These are phyloP conservation scores for Populus deltoides DNA, from an alignment of 345 rosid genomes.

Conservation along the genomic window DNA sequence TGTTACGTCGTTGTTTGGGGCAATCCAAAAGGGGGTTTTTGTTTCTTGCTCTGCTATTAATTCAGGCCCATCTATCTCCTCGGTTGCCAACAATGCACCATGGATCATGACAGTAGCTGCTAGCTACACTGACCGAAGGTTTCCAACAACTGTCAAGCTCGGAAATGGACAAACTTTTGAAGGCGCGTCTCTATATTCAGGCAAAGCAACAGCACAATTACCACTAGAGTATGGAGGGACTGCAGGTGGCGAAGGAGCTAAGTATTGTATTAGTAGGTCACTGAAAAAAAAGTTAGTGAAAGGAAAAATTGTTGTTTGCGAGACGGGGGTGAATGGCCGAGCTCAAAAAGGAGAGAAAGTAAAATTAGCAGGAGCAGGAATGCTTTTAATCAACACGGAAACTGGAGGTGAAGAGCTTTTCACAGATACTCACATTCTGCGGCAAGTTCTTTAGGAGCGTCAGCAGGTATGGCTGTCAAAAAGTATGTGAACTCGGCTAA, in stretches of 20 bases:
- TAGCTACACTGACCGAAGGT: conserved; percentile 61
- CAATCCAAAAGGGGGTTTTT: conserved; percentile 54
- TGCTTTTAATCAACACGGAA: conserved; percentile 53
- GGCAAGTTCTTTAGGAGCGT: conserved; percentile 45
- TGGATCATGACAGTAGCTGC: conserved; percentile 94
- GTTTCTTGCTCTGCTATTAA: conserved; percentile 85
- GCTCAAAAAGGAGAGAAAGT: conserved; percentile 35
- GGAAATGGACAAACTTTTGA: conserved; percentile 40
- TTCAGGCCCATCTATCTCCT: conserved; percentile 55
- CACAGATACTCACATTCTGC: conserved; percentile 66
- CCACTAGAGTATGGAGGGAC: conserved; percentile 47
- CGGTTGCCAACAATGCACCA: conserved; percentile 59
- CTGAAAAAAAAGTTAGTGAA: conserved; percentile 31
- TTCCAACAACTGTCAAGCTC: conserved; percentile 53
- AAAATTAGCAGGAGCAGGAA: conserved; percentile 52
- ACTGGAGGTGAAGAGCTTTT: conserved; percentile 57
- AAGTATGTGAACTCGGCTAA: conserved; percentile 40
- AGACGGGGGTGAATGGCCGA: conserved; percentile 16
- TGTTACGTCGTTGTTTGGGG: conserved; percentile 61
- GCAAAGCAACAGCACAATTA: conserved; percentile 34
- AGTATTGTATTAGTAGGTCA: conserved; percentile 34
- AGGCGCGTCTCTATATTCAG: conserved; percentile 54
- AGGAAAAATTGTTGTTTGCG: conserved; percentile 45
- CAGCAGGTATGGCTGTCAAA: conserved; percentile 41
- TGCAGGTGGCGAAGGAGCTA: conserved; percentile 50